Percentiles rank a stretch among this genome's conserved stretches.
Evolutionary conservation across 768 basidiomycete species (phyloP).

Genomic region (Chiua virens): DNA sequence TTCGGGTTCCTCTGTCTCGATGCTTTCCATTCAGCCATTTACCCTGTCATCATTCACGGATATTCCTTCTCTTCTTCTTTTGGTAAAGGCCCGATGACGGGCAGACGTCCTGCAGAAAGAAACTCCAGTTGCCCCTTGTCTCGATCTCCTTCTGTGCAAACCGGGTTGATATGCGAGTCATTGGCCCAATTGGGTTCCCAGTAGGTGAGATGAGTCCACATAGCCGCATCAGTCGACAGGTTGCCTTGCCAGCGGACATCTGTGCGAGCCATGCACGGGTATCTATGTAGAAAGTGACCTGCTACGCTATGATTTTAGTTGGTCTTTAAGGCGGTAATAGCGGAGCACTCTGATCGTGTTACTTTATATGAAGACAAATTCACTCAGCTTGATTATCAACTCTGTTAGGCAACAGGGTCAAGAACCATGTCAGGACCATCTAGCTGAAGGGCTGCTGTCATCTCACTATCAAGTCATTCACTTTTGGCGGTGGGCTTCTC

Average conservation of each 20-base stretch:
- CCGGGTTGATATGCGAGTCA: background rate
- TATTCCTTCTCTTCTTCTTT: background rate
- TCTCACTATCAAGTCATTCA: conserved; percentile 13
- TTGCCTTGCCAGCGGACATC: conserved; percentile 8
- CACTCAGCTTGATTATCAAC: conserved; percentile 12
- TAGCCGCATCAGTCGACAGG: background rate
- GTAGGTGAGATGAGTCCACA: conserved; percentile 4
- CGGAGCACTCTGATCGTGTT: background rate
- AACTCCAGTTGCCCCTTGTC: background rate
- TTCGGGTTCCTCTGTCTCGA: background rate
- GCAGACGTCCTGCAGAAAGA: background rate
- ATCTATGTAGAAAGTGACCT: background rate
- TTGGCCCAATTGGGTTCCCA: background rate
- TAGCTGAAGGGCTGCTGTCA: conserved; percentile 16
- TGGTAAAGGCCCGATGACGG: too few relatives aligned
- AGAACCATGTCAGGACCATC: conserved; percentile 18
- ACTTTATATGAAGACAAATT: conserved; percentile 9
- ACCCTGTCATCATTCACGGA: background rate
- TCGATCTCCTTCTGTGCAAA: too few relatives aligned
- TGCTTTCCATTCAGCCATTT: background rate
- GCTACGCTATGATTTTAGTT: background rate
- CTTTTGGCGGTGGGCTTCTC: conserved; percentile 14
- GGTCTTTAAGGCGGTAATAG: conserved; percentile 9
- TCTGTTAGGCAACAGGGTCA: conserved; percentile 31
- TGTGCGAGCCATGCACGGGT: background rate